Conservation (phyloP, 2,329 filamentous ascomycete species). For the Tolypocladium inflatum region DNA sequence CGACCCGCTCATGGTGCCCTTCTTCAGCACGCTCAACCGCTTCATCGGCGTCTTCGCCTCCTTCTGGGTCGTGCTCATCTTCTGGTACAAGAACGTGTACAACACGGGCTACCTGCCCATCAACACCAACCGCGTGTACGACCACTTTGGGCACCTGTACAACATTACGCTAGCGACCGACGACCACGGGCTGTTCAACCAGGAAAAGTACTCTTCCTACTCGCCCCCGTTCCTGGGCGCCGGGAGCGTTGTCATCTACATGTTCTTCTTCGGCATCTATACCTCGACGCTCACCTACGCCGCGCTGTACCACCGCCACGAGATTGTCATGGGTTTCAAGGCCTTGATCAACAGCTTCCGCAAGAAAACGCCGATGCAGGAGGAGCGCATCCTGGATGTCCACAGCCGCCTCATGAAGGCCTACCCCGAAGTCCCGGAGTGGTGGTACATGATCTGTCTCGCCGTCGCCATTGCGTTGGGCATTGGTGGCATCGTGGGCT, state of each 20-base stretch:
- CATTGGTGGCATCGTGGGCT: slow-evolving; percentile 35
- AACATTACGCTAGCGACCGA: slow-evolving; percentile 34
- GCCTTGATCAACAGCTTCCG: slow-evolving; percentile 35
- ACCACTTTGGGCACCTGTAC: slow-evolving; percentile 38
- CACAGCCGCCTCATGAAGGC: slow-evolving; percentile 38
- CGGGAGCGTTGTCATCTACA: slow-evolving; percentile 40
- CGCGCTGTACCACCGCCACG: slow-evolving; percentile 40
- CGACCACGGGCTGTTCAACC: slow-evolving; percentile 33
- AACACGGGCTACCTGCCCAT: slow-evolving; percentile 45
- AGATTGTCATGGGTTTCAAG: slow-evolving; percentile 39
- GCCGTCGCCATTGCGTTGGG: slow-evolving; percentile 34
- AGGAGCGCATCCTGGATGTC: slow-evolving; percentile 31
- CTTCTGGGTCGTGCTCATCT: slow-evolving; percentile 41
- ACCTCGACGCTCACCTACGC: slow-evolving; percentile 41
- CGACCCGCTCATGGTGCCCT: slow-evolving; percentile 39
- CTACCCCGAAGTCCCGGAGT: slow-evolving; percentile 41
- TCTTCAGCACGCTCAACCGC: slow-evolving; percentile 53
- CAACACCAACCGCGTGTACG: slow-evolving; percentile 41
- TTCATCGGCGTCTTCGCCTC: slow-evolving; percentile 47
- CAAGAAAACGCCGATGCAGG: slow-evolving; percentile 22
- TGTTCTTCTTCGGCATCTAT: slow-evolving; percentile 47
- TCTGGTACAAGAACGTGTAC: slow-evolving; percentile 52
- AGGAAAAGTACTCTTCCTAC: slow-evolving; percentile 36
- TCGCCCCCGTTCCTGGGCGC: slow-evolving; percentile 42
- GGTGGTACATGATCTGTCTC: slow-evolving; percentile 41